Base-by-base conservation (phyloP, 495 filamentous ascomycete genomes). In the Copromyces sp. region DNA sequence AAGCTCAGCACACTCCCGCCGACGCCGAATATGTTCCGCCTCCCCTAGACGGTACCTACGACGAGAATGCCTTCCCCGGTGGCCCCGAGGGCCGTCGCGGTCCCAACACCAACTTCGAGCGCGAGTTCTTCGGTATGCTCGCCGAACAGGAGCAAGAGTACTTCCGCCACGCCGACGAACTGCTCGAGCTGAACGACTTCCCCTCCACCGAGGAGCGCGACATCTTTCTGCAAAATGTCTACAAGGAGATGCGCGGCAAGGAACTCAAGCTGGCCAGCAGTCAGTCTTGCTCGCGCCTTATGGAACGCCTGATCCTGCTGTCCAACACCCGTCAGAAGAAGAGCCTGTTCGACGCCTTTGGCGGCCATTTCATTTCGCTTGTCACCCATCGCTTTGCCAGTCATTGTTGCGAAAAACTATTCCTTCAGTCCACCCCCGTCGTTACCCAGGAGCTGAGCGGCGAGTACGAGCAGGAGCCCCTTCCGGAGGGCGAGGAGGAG, bases 341-440 rank as follows among this genome's bases (percentile, higher is more conserved):
- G 82, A 86, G 84, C 65, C 80, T 98, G 37, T 98, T 97, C 80
- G 86, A 86, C 71, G 91, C 91, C 68, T 97, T 98, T 78, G 87
- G 86, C 53, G 91, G 92, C n/a, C 91, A 98, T 77, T 98, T 97
- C 82, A 80, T 97, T 69, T 89, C 93, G 76, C 86, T 98, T 39
- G 88, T 97, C 32, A 94, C 95, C 77, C 95, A 99, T 80, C 91
- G 94, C 38, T 99, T 99, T 78, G 95, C 95, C 4, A 93, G 93
- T 70, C 95, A 99, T 82, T 98, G 94, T 79, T 98, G 95, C 81
- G 95, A 99, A 83, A 94, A 92, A 17, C 85, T 99, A 11, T 98
- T 99, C 77, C 84, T 94, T 42, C 88, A 91, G 71, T 90, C 92
- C 9, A 94, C 94, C 20, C 89, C 91, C 0, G 83, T 92, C 8